These are phyloP conservation scores for Trichophyton rubrum DNA, from an alignment of 2,329 filamentous ascomycete species.

Conservation along the genomic window DNA sequence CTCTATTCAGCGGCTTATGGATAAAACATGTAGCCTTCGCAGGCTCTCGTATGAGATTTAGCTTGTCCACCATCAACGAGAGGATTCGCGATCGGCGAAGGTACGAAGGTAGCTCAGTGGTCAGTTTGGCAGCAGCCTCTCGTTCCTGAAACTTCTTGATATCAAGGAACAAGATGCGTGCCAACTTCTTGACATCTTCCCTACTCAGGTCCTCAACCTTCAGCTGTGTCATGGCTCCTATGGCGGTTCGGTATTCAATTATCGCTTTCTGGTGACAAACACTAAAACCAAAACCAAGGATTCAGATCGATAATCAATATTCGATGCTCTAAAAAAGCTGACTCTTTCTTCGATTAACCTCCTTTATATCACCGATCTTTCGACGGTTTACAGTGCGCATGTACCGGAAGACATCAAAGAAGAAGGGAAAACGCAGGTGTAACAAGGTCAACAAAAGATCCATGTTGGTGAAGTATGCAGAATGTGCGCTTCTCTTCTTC, in stretches of 20 bases:
- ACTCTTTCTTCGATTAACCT: background rate
- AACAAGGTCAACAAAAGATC: background rate
- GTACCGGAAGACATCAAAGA: background rate
- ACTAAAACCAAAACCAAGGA: no score
- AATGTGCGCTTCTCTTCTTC: background rate
- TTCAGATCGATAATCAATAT: no score
- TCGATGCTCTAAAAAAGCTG: background rate
- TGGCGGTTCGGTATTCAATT: no score
- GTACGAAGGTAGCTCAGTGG: conserved; percentile 3
- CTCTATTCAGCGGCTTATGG: conserved; percentile 14
- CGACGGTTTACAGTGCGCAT: background rate
- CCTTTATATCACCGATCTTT: background rate
- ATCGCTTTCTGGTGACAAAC: no score
- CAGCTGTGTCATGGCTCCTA: background rate
- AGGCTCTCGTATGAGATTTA: background rate
- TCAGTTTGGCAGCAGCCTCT: background rate
- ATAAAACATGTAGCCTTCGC: conserved; percentile 8
- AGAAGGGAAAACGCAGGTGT: background rate
- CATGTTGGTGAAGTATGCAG: background rate
- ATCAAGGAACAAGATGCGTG: conserved; percentile 4
- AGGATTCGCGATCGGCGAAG: conserved; percentile 9
- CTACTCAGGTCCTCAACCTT: conserved; percentile 2
- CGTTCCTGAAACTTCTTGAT: background rate
- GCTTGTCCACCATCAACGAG: conserved; percentile 3
- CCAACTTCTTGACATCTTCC: conserved; percentile 8